Evolutionary conservation across 805 yeast genomes (phyloP).

Genomic region (Saturnispora sanitii): DNA sequence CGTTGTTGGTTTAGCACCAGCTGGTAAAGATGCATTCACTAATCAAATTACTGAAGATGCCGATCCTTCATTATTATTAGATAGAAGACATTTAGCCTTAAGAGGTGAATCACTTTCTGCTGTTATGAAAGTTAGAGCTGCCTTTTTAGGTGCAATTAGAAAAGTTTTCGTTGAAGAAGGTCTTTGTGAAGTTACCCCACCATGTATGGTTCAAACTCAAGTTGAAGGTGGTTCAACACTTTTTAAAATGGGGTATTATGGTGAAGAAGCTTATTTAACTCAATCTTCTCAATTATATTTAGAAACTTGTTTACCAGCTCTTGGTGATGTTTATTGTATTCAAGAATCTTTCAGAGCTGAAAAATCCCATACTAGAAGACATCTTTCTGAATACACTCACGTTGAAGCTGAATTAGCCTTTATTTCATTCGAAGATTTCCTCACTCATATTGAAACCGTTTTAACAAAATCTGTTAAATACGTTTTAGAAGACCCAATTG

Average conservation of each 20-base stretch:
- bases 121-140: slow-evolving; percentile 91
- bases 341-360: slow-evolving; percentile 99
- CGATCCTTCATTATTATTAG: slow-evolving; percentile 86
- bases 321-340: slow-evolving; percentile 95
- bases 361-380: slow-evolving; percentile 97
- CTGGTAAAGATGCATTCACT: slow-evolving; percentile 91
- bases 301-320: slow-evolving; percentile 91
- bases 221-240: slow-evolving; percentile 98
- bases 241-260: slow-evolving; percentile 88
- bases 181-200: slow-evolving; percentile 90
- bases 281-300: slow-evolving; percentile 95
- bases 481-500: slow-evolving; percentile 80
- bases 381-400: slow-evolving; percentile 92
- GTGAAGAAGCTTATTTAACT: slow-evolving; percentile 92
- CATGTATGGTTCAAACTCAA: slow-evolving; percentile 99
- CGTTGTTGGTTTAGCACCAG: slow-evolving; percentile 86
- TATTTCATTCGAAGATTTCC: slow-evolving; percentile 75
- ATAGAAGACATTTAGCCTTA: slow-evolving; percentile 89
- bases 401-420: slow-evolving; percentile 92
- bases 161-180: slow-evolving; percentile 66
- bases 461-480: slow-evolving; percentile 60
- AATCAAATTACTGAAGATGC: slow-evolving; percentile 91
- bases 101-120: slow-evolving; percentile 93
- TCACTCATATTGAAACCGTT: slow-evolving; percentile 74
- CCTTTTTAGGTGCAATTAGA: slow-evolving; percentile 64